Evolutionary conservation across 2,329 filamentous ascomycete genomes (phyloP), one percentile per base, ranked within the genome.

Genomic region (Epichloe glyceriae): DNA sequence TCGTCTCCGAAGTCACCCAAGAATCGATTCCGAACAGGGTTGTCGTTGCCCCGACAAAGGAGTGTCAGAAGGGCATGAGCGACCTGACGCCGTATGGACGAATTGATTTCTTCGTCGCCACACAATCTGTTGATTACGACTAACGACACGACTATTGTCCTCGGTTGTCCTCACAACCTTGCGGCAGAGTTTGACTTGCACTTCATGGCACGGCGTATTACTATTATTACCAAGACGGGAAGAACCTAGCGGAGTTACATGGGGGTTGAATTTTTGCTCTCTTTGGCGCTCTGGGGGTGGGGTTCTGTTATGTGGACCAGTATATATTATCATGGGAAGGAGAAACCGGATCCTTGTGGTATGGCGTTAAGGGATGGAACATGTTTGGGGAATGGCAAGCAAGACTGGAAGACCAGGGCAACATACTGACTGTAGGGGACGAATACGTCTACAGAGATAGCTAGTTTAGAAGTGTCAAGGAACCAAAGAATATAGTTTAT

Each of bases 21-120:
- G 57, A 67, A 61, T 52, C 61, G 65, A 17, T 54, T 70, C 46
- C 60, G 69, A 39, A 61, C 61, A 50, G 62, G 67, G 12, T 58
- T 70, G 34, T 61, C 62, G 44, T 61, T 67, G 47, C 61, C 62
- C 50, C 64, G 68, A 50, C 64, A 70, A 52, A 65, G 67, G 58
- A 73, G 70, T 59, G 61, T 72, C 57, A 70, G n/a, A n/a, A n/a
- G 61, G 56, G 56, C 63, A 52, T 68, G 19, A 50, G 58, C 53
- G 47, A 52, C 45, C 49, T 51, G 14, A 20, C 12, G 14, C 14
- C 12, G 14, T 22, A 26, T 33, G 14, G 10, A 17, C 20, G 22
- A 44, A 10, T 43, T 12, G 2, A 12, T 26, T 43, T 30, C 19
- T 0, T 41, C 10, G 40, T 20, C 17, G 14, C 35, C 19, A 11